A percentile compares a stretch with the other conserved stretches of the same genome.
Conservation (phyloP, 192 early-diverging fungal species). For the Gamsiella multidivaricata region DNA sequence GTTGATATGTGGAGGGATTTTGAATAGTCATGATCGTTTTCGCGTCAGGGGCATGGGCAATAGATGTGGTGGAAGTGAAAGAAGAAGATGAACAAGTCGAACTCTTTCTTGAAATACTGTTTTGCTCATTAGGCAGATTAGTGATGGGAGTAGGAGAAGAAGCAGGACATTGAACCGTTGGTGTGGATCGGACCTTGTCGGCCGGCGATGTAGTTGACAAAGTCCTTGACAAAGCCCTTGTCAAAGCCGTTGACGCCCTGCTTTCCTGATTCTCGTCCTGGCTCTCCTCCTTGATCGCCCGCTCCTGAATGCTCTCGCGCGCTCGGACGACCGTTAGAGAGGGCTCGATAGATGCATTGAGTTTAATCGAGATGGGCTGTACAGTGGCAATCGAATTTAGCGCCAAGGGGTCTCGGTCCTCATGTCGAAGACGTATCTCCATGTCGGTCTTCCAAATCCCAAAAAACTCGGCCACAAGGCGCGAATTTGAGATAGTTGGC, state of each 20-base stretch:
- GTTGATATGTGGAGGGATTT: conserved; percentile 1
- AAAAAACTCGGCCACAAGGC: conserved; percentile 52
- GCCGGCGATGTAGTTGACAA: too few species aligned
- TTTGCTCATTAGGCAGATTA: background rate
- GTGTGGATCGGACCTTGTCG: background rate
- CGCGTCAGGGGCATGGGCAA: background rate
- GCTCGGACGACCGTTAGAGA: background rate
- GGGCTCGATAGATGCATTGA: background rate
- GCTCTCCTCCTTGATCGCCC: background rate
- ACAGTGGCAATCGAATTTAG: conserved; percentile 4
- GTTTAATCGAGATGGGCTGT: background rate
- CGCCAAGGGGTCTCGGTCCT: conserved; percentile 41
- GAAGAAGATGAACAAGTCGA: background rate
- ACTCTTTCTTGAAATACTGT: conserved; percentile 1
- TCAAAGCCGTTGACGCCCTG: background rate
- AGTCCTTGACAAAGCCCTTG: too few species aligned
- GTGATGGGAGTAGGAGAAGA: background rate
- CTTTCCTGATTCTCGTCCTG: too few species aligned
- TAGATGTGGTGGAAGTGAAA: conserved; percentile 5
- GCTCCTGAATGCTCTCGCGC: background rate
- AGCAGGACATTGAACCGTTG: background rate
- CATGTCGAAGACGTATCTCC: conserved; percentile 43
- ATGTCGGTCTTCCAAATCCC: conserved; percentile 52
- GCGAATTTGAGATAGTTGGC: conserved; percentile 37
- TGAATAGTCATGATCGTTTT: background rate